Conservation (phyloP, 306 rosid species). For the Arachis stenosperma region DNA sequence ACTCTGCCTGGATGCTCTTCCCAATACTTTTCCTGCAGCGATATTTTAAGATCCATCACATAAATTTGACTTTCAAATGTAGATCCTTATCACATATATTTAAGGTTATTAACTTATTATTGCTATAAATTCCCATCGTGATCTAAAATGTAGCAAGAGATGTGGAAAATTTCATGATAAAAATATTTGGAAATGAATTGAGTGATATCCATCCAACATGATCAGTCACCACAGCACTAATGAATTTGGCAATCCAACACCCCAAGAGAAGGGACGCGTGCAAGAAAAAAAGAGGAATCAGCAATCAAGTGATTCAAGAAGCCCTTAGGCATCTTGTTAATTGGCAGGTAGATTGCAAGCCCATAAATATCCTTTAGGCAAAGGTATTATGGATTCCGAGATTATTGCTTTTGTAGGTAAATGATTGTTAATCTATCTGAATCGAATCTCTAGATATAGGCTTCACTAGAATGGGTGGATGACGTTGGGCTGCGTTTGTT, state of each 20-base stretch:
- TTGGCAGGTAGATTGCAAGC: constrained; percentile 10
- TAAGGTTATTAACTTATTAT: background rate
- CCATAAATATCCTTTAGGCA: background rate
- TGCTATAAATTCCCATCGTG: background rate
- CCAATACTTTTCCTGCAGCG: constrained; percentile 84
- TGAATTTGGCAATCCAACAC: background rate
- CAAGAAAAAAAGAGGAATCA: background rate
- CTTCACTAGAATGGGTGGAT: constrained; percentile 4
- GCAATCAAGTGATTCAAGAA: constrained; percentile 9
- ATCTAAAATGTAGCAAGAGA: constrained; percentile 5
- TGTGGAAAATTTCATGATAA: background rate
- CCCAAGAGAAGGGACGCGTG: too few species aligned
- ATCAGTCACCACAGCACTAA: background rate
- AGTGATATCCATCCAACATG: constrained; percentile 2
- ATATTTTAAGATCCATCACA: background rate
- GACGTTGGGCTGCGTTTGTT: background rate
- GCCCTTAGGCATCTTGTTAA: background rate
- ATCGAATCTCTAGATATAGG: background rate
- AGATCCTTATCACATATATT: background rate
- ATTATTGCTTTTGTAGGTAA: background rate
- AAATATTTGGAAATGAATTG: background rate
- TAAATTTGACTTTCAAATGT: constrained; percentile 13
- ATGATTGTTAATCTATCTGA: background rate
- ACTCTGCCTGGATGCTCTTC: constrained; percentile 81
- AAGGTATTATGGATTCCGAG: background rate